A percentile compares a stretch with the other conserved stretches of the same genome.
phyloP scores from a whole-genome alignment of 129 eudicot species.

The Logfia minima region DNA sequence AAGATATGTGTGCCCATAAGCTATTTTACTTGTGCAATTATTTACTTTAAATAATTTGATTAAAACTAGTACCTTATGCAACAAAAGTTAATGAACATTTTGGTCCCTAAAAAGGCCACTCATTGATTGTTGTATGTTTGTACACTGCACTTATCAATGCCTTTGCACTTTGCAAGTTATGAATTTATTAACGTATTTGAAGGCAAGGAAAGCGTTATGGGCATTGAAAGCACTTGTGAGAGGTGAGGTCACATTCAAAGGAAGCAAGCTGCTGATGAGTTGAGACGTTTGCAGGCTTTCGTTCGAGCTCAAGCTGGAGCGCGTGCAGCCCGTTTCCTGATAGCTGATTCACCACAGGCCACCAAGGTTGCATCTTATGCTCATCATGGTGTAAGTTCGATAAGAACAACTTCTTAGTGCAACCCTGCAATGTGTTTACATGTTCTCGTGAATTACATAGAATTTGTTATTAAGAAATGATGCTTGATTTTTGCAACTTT shows the following conservation, averaged over 20 bases:
- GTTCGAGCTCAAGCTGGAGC: constrained; percentile 54
- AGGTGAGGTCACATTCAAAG: constrained; percentile 82
- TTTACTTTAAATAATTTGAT: background rate
- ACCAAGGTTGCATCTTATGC: constrained; percentile 42
- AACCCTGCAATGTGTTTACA: background rate
- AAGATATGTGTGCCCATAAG: background rate
- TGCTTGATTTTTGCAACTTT: background rate
- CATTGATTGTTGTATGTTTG: background rate
- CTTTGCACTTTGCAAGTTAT: too few relatives aligned
- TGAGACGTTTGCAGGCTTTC: constrained; percentile 55
- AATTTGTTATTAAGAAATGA: too few relatives aligned
- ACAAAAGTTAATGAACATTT: background rate
- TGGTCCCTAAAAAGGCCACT: background rate
- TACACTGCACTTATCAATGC: background rate
- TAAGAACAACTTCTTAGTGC: background rate
- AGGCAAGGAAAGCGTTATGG: constrained; percentile 84
- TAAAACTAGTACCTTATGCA: background rate
- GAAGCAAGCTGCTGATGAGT: constrained; percentile 50
- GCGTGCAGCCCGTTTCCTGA: constrained; percentile 41
- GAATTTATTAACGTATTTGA: background rate
- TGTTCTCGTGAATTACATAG: background rate
- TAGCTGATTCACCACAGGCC: constrained; percentile 51
- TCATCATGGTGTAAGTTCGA: constrained; percentile 38
- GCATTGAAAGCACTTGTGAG: constrained; percentile 85
- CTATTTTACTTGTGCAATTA: background rate